phyloP scores from a whole-genome alignment of 139 green algal genomes.

The Asterochloris sp. region DNA sequence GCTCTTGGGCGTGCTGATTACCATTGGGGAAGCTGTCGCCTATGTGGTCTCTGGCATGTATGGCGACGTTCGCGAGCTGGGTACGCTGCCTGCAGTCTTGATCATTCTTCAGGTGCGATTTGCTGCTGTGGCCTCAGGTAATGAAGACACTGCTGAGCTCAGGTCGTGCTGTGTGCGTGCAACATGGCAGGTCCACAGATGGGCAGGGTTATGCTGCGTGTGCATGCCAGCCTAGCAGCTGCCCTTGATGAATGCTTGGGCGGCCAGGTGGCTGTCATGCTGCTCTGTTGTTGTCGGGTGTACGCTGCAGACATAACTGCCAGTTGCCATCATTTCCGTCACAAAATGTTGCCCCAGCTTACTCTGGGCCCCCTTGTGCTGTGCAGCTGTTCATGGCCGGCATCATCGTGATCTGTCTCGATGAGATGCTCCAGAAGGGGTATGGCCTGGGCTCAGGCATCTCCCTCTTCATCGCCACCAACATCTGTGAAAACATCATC shows the following conservation, averaged over 20 bases:
- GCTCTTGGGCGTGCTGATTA: conserved; percentile 98
- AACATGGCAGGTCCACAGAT: too few species aligned
- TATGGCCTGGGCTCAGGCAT: conserved; percentile 98
- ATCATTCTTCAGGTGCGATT: conserved; percentile 87
- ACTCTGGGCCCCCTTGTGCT: neutral
- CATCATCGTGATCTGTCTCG: conserved; percentile 98
- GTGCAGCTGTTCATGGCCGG: conserved; percentile 95
- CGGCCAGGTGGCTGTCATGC: too few species aligned
- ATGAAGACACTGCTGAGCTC: too few species aligned
- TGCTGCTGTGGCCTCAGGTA: too few species aligned
- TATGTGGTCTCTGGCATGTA: conserved; percentile 99
- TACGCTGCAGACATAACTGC: too few species aligned
- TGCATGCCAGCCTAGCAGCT: too few species aligned
- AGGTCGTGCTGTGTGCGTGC: too few species aligned
- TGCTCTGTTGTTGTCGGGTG: too few species aligned
- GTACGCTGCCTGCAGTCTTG: conserved; percentile 85
- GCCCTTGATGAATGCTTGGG: too few species aligned
- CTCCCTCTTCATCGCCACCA: conserved; percentile 99
- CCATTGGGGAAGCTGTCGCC: conserved; percentile 97
- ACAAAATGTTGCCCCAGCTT: too few species aligned
- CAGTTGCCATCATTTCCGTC: too few species aligned
- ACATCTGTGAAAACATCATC: conserved; percentile 99
- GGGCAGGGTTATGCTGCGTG: too few species aligned
- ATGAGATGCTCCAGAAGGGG: conserved; percentile 97
- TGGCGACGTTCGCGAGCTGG: conserved; percentile 92